A percentile compares a stretch with the other conserved stretches of the same genome.
Conservation (phyloP, 2,329 filamentous ascomycete species). For the Colletotrichum plurivorum region DNA sequence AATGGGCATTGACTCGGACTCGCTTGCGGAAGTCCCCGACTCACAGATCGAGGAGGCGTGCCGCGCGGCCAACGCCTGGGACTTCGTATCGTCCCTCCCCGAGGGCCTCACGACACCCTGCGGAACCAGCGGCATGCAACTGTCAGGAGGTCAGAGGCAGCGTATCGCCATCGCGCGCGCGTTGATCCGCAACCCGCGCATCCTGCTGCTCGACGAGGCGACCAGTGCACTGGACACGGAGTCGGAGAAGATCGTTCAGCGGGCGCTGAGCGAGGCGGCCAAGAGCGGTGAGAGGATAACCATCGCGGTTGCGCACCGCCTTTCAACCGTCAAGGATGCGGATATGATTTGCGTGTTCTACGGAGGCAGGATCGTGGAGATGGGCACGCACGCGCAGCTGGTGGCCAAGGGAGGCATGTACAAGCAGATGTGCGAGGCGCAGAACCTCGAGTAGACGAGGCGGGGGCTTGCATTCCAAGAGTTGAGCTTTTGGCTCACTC, state of each 20-base stretch:
- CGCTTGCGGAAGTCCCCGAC: slow-evolving; percentile 45
- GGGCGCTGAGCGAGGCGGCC: slow-evolving; percentile 63
- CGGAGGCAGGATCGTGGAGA: slow-evolving; percentile 68
- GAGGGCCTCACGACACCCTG: slow-evolving; percentile 73
- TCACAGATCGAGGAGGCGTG: slow-evolving; percentile 59
- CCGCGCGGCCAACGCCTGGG: slow-evolving; percentile 62
- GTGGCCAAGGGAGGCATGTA: slow-evolving; percentile 64
- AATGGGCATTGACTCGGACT: slow-evolving; percentile 48
- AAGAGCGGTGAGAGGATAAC: slow-evolving; percentile 61
- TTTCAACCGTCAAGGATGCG: slow-evolving; percentile 69
- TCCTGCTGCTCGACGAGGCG: slow-evolving; percentile 82
- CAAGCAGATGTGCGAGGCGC: slow-evolving; percentile 66
- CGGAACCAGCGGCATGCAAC: slow-evolving; percentile 76
- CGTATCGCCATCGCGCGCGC: slow-evolving; percentile 81
- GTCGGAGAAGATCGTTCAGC: slow-evolving; percentile 76
- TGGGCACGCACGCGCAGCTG: slow-evolving; percentile 73
- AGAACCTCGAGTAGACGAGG: slow-evolving; percentile 53
- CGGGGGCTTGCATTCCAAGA: background rate
- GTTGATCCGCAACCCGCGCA: slow-evolving; percentile 75
- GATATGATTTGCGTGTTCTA: slow-evolving; percentile 75
- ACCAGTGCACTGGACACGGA: slow-evolving; percentile 76
- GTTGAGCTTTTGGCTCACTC: background rate
- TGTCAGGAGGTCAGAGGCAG: slow-evolving; percentile 82
- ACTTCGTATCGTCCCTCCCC: slow-evolving; percentile 56
- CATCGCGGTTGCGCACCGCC: slow-evolving; percentile 75